phyloP scores from a whole-genome alignment of 2,329 filamentous ascomycete species.

The Xylariomycetidae sp. region DNA sequence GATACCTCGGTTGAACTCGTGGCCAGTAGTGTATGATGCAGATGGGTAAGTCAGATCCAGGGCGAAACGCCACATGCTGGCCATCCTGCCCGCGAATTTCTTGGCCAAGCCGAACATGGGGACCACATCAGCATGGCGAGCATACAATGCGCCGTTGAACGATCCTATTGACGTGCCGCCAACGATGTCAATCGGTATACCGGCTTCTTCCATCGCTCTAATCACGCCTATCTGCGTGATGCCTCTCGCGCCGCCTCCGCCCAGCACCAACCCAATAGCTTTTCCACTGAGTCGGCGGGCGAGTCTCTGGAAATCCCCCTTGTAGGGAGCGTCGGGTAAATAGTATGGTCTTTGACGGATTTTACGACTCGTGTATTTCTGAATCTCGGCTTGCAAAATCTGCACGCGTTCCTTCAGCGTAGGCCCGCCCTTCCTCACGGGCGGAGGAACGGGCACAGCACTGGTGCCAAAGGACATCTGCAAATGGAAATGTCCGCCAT shows the following conservation, averaged over 20 bases:
- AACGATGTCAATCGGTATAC: conserved; percentile 90
- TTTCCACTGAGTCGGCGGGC: conserved; percentile 87
- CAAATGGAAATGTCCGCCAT: conserved; percentile 93
- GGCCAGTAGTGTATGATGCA: conserved; percentile 93
- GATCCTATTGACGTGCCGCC: conserved; percentile 95
- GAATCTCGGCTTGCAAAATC: conserved; percentile 91
- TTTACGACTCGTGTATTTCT: conserved; percentile 93
- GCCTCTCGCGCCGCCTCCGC: conserved; percentile 86
- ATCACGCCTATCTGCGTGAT: conserved; percentile 94
- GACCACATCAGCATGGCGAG: conserved; percentile 91
- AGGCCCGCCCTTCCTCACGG: conserved; percentile 72
- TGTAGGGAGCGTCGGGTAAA: conserved; percentile 85
- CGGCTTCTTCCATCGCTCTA: conserved; percentile 88
- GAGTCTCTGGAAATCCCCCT: conserved; percentile 92
- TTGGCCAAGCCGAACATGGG: conserved; percentile 96
- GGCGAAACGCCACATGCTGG: conserved; percentile 97
- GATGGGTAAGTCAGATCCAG: conserved; percentile 94
- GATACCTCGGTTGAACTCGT: conserved; percentile 97
- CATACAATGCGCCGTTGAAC: conserved; percentile 92
- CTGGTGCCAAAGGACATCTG: conserved; percentile 86
- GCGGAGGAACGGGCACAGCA: conserved; percentile 68
- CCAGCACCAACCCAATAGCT: conserved; percentile 88
- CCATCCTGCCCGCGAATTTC: conserved; percentile 98
- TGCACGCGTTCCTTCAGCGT: conserved; percentile 90
- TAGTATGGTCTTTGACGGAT: conserved; percentile 86